phyloP scores from a whole-genome alignment of 805 yeast genomes.

The Clavispora phyllophila region DNA sequence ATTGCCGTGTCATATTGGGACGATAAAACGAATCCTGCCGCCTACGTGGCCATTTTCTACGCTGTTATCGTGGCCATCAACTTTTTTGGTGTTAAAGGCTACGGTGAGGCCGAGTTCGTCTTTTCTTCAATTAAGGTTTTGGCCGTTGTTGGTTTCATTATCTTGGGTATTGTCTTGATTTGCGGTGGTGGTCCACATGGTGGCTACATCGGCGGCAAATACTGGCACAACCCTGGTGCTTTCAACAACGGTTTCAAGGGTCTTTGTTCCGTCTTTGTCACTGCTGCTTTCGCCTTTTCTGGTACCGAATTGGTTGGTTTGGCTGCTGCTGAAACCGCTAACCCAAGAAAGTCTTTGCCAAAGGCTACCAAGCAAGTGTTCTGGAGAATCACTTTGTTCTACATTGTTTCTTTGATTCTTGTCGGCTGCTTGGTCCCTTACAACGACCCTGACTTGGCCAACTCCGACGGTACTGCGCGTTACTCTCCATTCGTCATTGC shows the following conservation, averaged over 20 bases:
- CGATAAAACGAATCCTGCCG: constrained; percentile 42
- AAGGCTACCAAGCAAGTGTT: constrained; percentile 61
- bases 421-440: constrained; percentile 47
- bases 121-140: constrained; percentile 51
- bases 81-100: constrained; percentile 59
- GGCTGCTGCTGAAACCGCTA: constrained; percentile 62
- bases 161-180: constrained; percentile 49
- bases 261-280: constrained; percentile 55
- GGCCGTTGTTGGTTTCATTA: constrained; percentile 55
- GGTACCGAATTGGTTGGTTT: constrained; percentile 65
- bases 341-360: constrained; percentile 58
- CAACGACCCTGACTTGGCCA: constrained; percentile 41
- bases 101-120: constrained; percentile 64
- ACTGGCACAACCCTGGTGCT: constrained; percentile 59
- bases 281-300: constrained; percentile 60
- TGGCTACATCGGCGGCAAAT: constrained; percentile 54
- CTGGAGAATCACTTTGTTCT: constrained; percentile 59
- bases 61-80: constrained; percentile 47
- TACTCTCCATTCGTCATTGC: constrained; percentile 73
- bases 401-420: constrained; percentile 41
- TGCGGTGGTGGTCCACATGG: constrained; percentile 54
- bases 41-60: constrained; percentile 54
- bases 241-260: constrained; percentile 58
- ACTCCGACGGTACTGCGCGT: constrained; percentile 51
- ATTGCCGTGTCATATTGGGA: constrained; percentile 44